Base-by-base conservation (phyloP, 176 grass and related monocot species). In the Dendrocalamus sinicus region DNA sequence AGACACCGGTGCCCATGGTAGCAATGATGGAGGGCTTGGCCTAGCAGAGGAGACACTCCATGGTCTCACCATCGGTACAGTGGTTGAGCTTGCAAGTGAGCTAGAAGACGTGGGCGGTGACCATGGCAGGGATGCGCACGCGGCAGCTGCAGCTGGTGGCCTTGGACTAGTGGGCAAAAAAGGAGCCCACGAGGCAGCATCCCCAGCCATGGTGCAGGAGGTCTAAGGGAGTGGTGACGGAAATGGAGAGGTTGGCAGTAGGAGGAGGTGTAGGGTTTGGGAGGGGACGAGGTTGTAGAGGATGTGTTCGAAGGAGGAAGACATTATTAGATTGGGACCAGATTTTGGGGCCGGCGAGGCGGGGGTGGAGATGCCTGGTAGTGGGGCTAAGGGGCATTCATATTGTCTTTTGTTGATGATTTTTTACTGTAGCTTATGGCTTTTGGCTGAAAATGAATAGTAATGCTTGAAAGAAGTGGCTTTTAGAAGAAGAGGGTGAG, bases 11-110 rank as follows among this genome's bases (percentile, higher is more conserved):
- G 11, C 95, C 95, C 45, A 92, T 97, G 73, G 92, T 89, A 35
- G 92, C 95, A 39, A 95, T 89, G 30, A 97, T 93, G 12, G 95
- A 91, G n/a, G 95, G 95, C 82, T 95, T 91, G 3, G 95, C 92
- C 79, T 97, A 92, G 58, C 89, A 92, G 71, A 97, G 92, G 8
- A 97, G 80, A 92, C 95, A 97, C 92, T 97, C 95, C 66, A 97
- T 94, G 12, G 95, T 97, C 87, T 97, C 95, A 1, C 95, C 91
- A 59, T 97, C 95, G 20, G 85, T 83, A 41, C 90, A 86, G 87
- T 93, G 92, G 2, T 90, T 90, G 16, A 97, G 95, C 79, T 97
- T 92, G 53, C 92, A 90, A 4, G 95, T 97, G 67, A 97, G 82
- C 87, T 97, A 91, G 90, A 97, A 97, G 30, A 97, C 84, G 20